Evolutionary conservation across 352 stramenopile species (phyloP).

Genomic region (Stephanocyclus meneghinianus): DNA sequence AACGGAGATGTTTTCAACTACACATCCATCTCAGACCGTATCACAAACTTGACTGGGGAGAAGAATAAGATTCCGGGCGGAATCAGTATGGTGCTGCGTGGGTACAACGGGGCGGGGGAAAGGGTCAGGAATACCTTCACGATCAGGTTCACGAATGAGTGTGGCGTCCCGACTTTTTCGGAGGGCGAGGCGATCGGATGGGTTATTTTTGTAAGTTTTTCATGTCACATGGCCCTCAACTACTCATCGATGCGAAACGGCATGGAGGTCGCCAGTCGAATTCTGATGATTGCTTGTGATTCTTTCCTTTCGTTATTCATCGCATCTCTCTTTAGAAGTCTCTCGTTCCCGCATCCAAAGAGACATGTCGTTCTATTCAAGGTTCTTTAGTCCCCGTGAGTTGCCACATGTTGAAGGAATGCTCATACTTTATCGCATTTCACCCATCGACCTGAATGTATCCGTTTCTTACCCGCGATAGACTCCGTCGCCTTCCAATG

Average conservation of each 20-base stretch:
- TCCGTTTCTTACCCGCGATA: no score
- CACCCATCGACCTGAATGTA: no score
- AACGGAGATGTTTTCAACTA: slow-evolving; percentile 41
- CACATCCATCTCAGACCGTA: slow-evolving; percentile 8
- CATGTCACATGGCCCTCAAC: no score
- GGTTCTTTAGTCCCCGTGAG: neutral
- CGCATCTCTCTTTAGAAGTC: neutral
- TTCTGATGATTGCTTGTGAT: neutral
- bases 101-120: slow-evolving; percentile 53
- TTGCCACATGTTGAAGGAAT: neutral
- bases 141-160: slow-evolving; percentile 65
- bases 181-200: slow-evolving; percentile 46
- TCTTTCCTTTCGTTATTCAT: neutral
- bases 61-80: slow-evolving; percentile 43
- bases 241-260: no score
- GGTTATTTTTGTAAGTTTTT: slow-evolving; percentile 52
- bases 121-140: slow-evolving; percentile 60
- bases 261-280: neutral
- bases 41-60: slow-evolving; percentile 18
- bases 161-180: slow-evolving; percentile 41
- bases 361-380: slow-evolving; percentile 7
- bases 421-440: neutral
- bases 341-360: slow-evolving; percentile 8
- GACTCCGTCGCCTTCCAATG: no score
- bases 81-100: slow-evolving; percentile 67